Percentiles rank a stretch among this genome's conserved stretches.
These are phyloP conservation scores for Amoebophrya sp. DNA, from an alignment of 169 alveolate genomes.

Conservation along the genomic window DNA sequence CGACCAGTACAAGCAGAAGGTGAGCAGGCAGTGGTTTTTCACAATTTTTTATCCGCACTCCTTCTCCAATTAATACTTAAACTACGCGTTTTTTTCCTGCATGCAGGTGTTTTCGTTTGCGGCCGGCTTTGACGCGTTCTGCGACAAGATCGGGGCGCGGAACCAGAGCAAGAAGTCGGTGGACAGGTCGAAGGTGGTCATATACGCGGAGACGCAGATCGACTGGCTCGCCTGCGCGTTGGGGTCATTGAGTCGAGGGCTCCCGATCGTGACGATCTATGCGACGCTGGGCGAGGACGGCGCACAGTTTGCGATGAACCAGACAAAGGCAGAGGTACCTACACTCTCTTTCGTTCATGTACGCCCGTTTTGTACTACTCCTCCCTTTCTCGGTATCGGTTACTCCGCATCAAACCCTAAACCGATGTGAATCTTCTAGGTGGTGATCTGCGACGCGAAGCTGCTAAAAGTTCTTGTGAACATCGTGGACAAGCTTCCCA, in stretches of 20 bases:
- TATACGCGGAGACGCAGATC: background rate
- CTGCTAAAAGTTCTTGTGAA: background rate
- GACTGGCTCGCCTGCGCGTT: background rate
- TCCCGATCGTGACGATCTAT: background rate
- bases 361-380: too few species aligned
- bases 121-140: background rate
- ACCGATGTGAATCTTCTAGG: background rate
- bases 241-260: background rate
- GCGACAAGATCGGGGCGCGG: background rate
- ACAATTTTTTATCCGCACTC: background rate
- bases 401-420: too few species aligned
- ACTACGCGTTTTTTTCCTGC: background rate
- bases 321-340: background rate
- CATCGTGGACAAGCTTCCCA: background rate
- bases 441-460: background rate
- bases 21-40: background rate
- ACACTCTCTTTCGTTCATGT: too few species aligned
- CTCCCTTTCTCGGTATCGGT: too few species aligned
- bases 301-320: background rate
- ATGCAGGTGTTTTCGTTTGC: background rate
- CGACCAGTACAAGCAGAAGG: background rate
- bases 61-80: background rate
- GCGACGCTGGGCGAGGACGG: background rate
- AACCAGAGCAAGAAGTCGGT: background rate
- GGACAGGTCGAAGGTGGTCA: background rate